Conservation (phyloP, 306 rosid species). For the Cicer pinnatifidum region DNA sequence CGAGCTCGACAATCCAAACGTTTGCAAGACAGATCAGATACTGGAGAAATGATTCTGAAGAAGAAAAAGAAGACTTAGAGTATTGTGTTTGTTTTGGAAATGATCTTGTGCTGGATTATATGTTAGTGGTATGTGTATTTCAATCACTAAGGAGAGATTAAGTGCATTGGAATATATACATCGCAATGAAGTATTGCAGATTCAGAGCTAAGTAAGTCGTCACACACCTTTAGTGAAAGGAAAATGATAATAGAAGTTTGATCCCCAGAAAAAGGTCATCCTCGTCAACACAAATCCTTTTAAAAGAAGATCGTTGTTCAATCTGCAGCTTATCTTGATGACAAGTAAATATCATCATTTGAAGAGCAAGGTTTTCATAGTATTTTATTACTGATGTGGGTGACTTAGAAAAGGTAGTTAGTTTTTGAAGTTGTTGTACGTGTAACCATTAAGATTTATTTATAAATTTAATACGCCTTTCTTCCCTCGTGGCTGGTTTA, state of each 20-base stretch:
- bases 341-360: slow-evolving; percentile 30
- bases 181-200: slow-evolving; percentile 20
- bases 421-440: neutral
- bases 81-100: slow-evolving; percentile 32
- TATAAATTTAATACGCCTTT: slow-evolving; percentile 4
- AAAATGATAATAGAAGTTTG: slow-evolving; percentile 24
- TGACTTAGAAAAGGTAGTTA: neutral
- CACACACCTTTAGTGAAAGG: slow-evolving; percentile 20
- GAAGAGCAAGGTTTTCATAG: slow-evolving; percentile 34
- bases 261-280: slow-evolving; percentile 24
- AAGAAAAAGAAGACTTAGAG: slow-evolving; percentile 58
- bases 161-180: slow-evolving; percentile 14
- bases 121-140: slow-evolving; percentile 37
- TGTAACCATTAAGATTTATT: slow-evolving; percentile 27
- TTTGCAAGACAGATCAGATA: slow-evolving; percentile 60
- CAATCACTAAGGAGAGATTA: slow-evolving; percentile 13
- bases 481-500: neutral
- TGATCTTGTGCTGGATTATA: slow-evolving; percentile 28
- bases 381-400: slow-evolving; percentile 24
- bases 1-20: slow-evolving; percentile 78
- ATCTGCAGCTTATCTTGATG: slow-evolving; percentile 7
- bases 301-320: slow-evolving; percentile 23
- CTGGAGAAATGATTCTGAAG: slow-evolving; percentile 58
- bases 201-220: slow-evolving; percentile 32
- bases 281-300: slow-evolving; percentile 23